Conservation (phyloP, 2,329 filamentous ascomycete species). For the Colletotrichum acutatum region DNA sequence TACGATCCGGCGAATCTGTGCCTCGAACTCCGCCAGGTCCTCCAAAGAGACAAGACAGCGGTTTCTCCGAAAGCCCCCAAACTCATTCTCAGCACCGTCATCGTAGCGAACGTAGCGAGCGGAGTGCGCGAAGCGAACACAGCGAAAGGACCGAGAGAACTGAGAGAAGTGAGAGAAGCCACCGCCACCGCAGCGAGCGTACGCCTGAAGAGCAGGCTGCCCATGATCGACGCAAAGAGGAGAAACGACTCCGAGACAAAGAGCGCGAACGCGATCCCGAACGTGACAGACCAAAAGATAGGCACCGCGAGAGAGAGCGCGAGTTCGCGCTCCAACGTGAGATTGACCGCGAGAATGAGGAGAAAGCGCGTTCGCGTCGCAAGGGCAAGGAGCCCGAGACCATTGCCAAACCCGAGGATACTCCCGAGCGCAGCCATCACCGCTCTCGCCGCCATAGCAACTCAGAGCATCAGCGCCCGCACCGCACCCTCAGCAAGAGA, state of each 20-base stretch:
- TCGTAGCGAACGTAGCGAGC: conserved; percentile 45
- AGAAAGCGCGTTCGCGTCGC: conserved; percentile 34
- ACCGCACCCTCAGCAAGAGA: conserved; percentile 39
- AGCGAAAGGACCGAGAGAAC: conserved; percentile 26
- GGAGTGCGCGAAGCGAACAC: conserved; percentile 19
- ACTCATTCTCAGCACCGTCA: conserved; percentile 14
- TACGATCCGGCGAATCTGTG: conserved; percentile 44
- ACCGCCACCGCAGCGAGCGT: conserved; percentile 41
- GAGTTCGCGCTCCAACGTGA: conserved; percentile 39
- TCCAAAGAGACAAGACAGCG: conserved; percentile 59
- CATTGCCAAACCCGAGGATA: conserved; percentile 24
- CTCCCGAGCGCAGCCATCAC: conserved; percentile 45
- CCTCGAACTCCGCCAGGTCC: conserved; percentile 48
- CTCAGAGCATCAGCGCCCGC: conserved; percentile 46
- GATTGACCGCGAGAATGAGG: conserved; percentile 8
- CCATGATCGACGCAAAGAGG: conserved; percentile 58
- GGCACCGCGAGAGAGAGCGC: conserved; percentile 37
- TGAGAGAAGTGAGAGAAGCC: neutral
- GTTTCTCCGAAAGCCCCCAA: conserved; percentile 53
- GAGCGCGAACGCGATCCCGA: conserved; percentile 1
- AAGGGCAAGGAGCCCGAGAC: conserved; percentile 49
- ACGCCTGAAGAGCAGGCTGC: conserved; percentile 61
- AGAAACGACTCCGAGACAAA: neutral
- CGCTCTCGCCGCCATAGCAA: conserved; percentile 56
- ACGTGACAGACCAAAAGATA: conserved; percentile 18